Percentiles rank a stretch among this genome's conserved stretches.
Conservation (phyloP, 1,139 yeast species). For the Sugiyamaella xylanicola region DNA sequence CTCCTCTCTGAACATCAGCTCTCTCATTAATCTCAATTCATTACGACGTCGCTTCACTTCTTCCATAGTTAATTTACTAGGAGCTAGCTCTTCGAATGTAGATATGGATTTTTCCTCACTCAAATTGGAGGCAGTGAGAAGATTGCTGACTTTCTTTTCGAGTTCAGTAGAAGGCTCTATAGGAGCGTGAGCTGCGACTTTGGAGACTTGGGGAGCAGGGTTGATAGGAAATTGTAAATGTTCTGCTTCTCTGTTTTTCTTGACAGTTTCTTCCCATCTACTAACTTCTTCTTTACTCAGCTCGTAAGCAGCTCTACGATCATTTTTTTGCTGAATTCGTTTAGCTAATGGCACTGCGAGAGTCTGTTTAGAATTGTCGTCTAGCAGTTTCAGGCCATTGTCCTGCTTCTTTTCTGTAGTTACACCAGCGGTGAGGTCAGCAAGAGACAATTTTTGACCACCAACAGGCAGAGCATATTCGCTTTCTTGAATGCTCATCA, state of each 20-base stretch:
- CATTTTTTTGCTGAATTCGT: conserved; percentile 81
- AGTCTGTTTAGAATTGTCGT: conserved; percentile 43
- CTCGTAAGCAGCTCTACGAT: conserved; percentile 88
- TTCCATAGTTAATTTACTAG: conserved; percentile 72
- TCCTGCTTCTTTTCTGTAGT: conserved; percentile 11
- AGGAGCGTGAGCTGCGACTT: conserved; percentile 57
- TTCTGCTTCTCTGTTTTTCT: conserved; percentile 79
- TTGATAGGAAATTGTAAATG: conserved; percentile 73
- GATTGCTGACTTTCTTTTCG: conserved; percentile 64
- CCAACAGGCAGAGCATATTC: conserved; percentile 69
- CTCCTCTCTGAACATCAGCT: conserved; percentile 94
- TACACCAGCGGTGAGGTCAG: conserved; percentile 68
- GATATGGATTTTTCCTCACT: conserved; percentile 75
- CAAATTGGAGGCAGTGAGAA: conserved; percentile 66
- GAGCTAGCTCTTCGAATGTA: conserved; percentile 81
- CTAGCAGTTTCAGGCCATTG: conserved; percentile 30
- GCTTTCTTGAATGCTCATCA: conserved; percentile 64
- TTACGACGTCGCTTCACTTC: conserved; percentile 77
- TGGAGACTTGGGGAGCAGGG: conserved; percentile 48
- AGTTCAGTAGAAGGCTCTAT: conserved; percentile 58
- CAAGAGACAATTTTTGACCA: conserved; percentile 61
- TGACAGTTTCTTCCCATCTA: conserved; percentile 86
- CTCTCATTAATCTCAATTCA: conserved; percentile 90
- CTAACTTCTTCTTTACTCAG: conserved; percentile 82
- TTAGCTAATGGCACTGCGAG: conserved; percentile 82